A percentile compares a stretch with the other conserved stretches of the same genome.
Conservation (phyloP, 2,329 filamentous ascomycete species). For the Fusarium continuum region DNA sequence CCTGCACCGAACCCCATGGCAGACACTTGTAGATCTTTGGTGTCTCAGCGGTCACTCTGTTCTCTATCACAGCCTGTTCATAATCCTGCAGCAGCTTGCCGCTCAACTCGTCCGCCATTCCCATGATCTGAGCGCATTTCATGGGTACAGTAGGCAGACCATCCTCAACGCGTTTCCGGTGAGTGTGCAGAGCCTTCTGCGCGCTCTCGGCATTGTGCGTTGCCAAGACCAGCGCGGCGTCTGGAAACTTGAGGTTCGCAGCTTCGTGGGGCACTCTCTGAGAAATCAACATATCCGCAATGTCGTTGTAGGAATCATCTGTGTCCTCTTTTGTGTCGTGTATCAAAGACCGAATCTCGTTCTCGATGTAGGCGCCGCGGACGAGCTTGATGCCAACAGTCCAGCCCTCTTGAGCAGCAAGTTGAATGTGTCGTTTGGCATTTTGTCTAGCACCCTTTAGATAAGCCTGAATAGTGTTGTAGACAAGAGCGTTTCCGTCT, state of each 20-base stretch:
- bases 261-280: constrained; percentile 38
- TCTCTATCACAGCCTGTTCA: constrained; percentile 27
- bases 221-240: constrained; percentile 59
- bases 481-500: constrained; percentile 46
- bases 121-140: constrained; percentile 63
- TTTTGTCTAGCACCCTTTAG: constrained; percentile 57
- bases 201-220: constrained; percentile 60
- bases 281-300: constrained; percentile 57
- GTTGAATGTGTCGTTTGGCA: constrained; percentile 56
- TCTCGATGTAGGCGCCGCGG: constrained; percentile 63
- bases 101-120: constrained; percentile 67
- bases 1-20: constrained; percentile 51
- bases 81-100: constrained; percentile 56
- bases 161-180: constrained; percentile 50
- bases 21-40: constrained; percentile 50
- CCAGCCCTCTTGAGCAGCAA: constrained; percentile 58
- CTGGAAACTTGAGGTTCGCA: constrained; percentile 49
- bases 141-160: constrained; percentile 47
- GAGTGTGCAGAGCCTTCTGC: constrained; percentile 54
- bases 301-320: constrained; percentile 59
- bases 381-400: constrained; percentile 65
- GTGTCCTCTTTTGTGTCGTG: constrained; percentile 63
- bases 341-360: constrained; percentile 59
- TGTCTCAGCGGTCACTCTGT: constrained; percentile 23
- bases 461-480: constrained; percentile 66